These are phyloP conservation scores for Carpinus viminea DNA, from an alignment of 306 rosid genomes.

Conservation along the genomic window DNA sequence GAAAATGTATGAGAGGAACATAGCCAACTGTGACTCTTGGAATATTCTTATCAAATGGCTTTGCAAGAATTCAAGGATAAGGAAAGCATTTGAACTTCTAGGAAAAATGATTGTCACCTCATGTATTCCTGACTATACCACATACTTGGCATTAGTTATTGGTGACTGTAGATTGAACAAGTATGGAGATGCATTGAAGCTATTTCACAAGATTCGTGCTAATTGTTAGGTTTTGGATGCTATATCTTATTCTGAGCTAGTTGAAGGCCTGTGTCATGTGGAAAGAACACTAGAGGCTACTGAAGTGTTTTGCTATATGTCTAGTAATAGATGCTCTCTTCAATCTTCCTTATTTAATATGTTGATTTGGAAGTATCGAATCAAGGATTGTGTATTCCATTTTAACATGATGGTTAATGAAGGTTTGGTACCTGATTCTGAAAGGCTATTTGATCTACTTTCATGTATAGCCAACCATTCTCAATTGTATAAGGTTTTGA, in stretches of 20 bases:
- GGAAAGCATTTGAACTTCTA: slow-evolving; percentile 58
- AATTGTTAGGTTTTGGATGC: slow-evolving; percentile 68
- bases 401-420: slow-evolving; percentile 66
- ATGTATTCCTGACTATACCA: slow-evolving; percentile 45
- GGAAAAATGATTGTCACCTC: slow-evolving; percentile 65
- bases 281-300: slow-evolving; percentile 50
- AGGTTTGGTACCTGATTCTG: slow-evolving; percentile 66
- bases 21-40: slow-evolving; percentile 72
- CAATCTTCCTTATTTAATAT: slow-evolving; percentile 50
- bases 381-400: slow-evolving; percentile 48
- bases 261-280: slow-evolving; percentile 60
- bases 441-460: slow-evolving; percentile 50
- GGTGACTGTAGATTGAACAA: slow-evolving; percentile 64
- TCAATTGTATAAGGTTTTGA: slow-evolving; percentile 50
- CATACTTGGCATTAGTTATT: slow-evolving; percentile 70
- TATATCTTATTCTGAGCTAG: slow-evolving; percentile 60
- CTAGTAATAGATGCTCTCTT: slow-evolving; percentile 49
- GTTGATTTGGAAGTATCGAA: slow-evolving; percentile 53
- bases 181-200: slow-evolving; percentile 56
- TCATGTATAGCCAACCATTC: slow-evolving; percentile 49
- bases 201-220: slow-evolving; percentile 39
- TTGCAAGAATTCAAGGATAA: slow-evolving; percentile 56
- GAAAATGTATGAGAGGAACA: slow-evolving; percentile 54
- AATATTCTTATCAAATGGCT: slow-evolving; percentile 66
- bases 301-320: slow-evolving; percentile 69